These are phyloP conservation scores for Elsinoe necatrix DNA, from an alignment of 2,329 filamentous ascomycete genomes.

Conservation along the genomic window DNA sequence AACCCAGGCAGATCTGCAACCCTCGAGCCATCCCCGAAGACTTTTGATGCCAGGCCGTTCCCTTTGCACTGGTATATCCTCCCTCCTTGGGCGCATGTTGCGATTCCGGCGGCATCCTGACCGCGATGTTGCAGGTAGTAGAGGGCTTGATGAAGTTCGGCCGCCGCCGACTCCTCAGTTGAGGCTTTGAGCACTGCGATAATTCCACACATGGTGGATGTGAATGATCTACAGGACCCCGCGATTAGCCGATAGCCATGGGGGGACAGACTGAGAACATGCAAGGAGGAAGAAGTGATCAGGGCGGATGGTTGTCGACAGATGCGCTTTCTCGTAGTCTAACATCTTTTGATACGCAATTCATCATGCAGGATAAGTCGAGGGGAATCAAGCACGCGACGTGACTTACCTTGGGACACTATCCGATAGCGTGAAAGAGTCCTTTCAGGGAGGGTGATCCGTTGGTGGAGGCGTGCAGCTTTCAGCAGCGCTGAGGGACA, in stretches of 20 bases:
- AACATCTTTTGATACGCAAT: slow-evolving; percentile 30
- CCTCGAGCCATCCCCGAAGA: slow-evolving; percentile 72
- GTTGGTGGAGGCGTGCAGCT: background rate
- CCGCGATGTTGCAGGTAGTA: slow-evolving; percentile 52
- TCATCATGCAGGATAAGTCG: slow-evolving; percentile 21
- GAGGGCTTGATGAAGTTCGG: slow-evolving; percentile 32
- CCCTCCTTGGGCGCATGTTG: slow-evolving; percentile 64
- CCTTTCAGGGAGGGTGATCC: background rate
- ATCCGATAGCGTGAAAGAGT: background rate
- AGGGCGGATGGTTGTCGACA: slow-evolving; percentile 15
- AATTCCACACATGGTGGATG: slow-evolving; percentile 42
- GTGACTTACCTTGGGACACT: background rate
- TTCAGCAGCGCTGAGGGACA: background rate
- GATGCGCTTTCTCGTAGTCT: slow-evolving; percentile 33
- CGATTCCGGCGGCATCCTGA: slow-evolving; percentile 83
- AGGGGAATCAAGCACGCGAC: background rate
- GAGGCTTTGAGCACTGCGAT: slow-evolving; percentile 41
- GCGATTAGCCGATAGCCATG: slow-evolving; percentile 15
- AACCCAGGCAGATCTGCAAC: slow-evolving; percentile 69
- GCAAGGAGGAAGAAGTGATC: slow-evolving; percentile 1
- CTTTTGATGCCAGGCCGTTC: slow-evolving; percentile 75
- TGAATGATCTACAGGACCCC: slow-evolving; percentile 14
- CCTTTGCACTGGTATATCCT: slow-evolving; percentile 85
- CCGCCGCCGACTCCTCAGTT: slow-evolving; percentile 28
- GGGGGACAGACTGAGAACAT: background rate